phyloP scores from a whole-genome alignment of 1,139 yeast genomes.

The Candida glucosophila region DNA sequence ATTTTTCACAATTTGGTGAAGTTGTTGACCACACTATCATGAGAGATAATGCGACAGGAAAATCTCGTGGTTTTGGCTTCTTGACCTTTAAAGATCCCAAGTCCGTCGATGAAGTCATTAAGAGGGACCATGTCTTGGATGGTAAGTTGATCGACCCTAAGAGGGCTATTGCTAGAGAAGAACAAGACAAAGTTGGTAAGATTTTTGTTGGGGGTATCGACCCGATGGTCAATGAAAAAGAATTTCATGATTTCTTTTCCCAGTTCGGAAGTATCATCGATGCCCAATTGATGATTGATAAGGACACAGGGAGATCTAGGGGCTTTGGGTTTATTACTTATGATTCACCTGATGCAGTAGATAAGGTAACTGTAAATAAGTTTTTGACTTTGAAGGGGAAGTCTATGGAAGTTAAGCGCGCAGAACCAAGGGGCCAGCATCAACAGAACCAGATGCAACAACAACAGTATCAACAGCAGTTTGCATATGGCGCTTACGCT shows the following conservation, averaged over 20 bases:
- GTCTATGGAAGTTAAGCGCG: slow-evolving; percentile 92
- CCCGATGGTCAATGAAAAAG: slow-evolving; percentile 88
- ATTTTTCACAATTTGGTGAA: slow-evolving; percentile 86
- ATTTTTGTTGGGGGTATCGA: slow-evolving; percentile 98
- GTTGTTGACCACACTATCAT: slow-evolving; percentile 86
- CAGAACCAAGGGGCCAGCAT: slow-evolving; percentile 79
- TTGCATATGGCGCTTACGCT: slow-evolving; percentile 16
- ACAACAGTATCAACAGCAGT: slow-evolving; percentile 31
- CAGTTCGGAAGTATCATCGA: slow-evolving; percentile 91
- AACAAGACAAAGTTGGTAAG: slow-evolving; percentile 95
- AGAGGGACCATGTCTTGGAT: slow-evolving; percentile 82
- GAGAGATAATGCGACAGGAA: slow-evolving; percentile 86
- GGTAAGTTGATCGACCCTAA: slow-evolving; percentile 98
- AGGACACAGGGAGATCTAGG: slow-evolving; percentile 94
- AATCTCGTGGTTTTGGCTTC: slow-evolving; percentile 96
- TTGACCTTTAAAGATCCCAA: slow-evolving; percentile 76
- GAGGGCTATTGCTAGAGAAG: slow-evolving; percentile 96
- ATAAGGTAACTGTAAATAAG: slow-evolving; percentile 77
- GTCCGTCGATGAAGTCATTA: slow-evolving; percentile 82
- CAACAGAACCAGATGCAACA: slow-evolving; percentile 30
- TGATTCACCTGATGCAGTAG: slow-evolving; percentile 94
- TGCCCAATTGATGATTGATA: slow-evolving; percentile 96
- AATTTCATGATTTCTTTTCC: slow-evolving; percentile 80
- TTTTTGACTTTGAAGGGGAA: slow-evolving; percentile 80
- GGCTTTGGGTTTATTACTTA: slow-evolving; percentile 98